Percentiles rank a stretch among this genome's conserved stretches.
Evolutionary conservation across 805 yeast species (phyloP).

Genomic region (Hanseniaspora meyeri): DNA sequence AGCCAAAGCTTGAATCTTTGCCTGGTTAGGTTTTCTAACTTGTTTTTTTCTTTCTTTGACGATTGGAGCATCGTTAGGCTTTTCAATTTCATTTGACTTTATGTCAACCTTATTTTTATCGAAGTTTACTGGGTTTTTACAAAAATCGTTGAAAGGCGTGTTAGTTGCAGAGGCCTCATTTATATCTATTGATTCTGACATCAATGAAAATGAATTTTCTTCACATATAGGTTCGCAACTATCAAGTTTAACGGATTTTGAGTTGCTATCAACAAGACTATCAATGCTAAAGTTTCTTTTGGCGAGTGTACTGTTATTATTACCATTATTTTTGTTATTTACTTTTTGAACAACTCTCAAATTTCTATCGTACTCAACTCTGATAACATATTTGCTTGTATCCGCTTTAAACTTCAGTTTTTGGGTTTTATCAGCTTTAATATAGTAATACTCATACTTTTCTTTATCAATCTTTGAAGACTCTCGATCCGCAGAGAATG

Average conservation of each 20-base stretch:
- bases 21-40: background rate
- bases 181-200: background rate
- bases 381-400: background rate
- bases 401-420: background rate
- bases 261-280: background rate
- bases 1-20: background rate
- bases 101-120: background rate
- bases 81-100: background rate
- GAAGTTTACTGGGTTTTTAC: no score
- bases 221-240: background rate
- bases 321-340: no score
- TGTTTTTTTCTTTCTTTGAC: background rate
- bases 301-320: background rate
- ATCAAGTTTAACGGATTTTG: background rate
- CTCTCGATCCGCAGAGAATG: background rate
- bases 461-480: constrained; percentile 4
- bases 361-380: background rate
- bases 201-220: background rate
- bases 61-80: background rate
- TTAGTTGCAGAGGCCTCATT: background rate
- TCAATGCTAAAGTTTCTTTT: background rate
- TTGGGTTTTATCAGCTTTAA: background rate
- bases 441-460: background rate
- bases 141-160: background rate
- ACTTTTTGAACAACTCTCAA: background rate